Base-by-base conservation (phyloP, 257 asterid species). In the Nemophila menziesii region DNA sequence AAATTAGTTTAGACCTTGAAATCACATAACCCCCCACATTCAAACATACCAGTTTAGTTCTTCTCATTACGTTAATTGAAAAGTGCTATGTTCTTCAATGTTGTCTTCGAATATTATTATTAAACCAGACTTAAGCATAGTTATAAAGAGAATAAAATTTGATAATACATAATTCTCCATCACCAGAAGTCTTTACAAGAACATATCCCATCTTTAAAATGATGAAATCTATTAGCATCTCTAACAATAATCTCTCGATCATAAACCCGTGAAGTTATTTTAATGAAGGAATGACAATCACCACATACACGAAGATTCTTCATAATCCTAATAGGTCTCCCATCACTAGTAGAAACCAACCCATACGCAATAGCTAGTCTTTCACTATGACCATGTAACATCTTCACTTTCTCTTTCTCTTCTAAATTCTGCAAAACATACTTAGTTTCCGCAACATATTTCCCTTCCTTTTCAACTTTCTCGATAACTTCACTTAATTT, bases 101-200 rank as follows among this genome's bases (percentile, higher is more conserved):
- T n/a, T n/a, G n/a, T n/a, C n/a, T n/a, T n/a, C n/a, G n/a, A n/a
- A n/a, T n/a, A n/a, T n/a, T n/a, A n/a, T n/a, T n/a, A n/a, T n/a
- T n/a, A n/a, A n/a, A n/a, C n/a, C n/a, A n/a, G n/a, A n/a, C n/a
- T n/a, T n/a, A n/a, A n/a, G n/a, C n/a, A n/a, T n/a, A n/a, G n/a
- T n/a, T n/a, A n/a, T n/a, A n/a, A n/a, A n/a, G n/a, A n/a, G n/a
- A n/a, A n/a, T n/a, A n/a, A n/a, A n/a, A n/a, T n/a, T n/a, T n/a
- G n/a, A n/a, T n/a, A n/a, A n/a, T n/a, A 10, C n/a, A n/a, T n/a
- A n/a, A n/a, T n/a, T n/a, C n/a, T n/a, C n/a, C 34, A 47, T 67
- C 62, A 86, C 97, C 97, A 86, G 65, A 79, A 72, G 74, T 79
- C 92, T 42, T 79, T 77, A 57, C 94, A 82, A 1, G 97, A 86